Evolutionary conservation across 2,329 filamentous ascomycete genomes (phyloP), one percentile per base, ranked within the genome.

Genomic region (Trichoderma atrobrunneum): DNA sequence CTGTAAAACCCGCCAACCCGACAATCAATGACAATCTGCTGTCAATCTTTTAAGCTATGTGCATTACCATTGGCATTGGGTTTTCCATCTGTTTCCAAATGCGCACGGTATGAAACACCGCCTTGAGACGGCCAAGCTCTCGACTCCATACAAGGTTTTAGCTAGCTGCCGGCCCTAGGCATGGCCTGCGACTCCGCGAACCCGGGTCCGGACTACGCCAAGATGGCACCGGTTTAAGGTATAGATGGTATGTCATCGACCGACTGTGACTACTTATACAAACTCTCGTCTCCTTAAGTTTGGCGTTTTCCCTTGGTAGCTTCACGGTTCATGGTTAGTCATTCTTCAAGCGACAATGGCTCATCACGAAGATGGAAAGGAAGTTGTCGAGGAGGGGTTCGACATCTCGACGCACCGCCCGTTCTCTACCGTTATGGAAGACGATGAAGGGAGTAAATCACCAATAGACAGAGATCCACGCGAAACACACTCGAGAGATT

Each of bases 1-100:
- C 56, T 26, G 48, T 43, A 62, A 61, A 70, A 43, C 54, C 67
- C 67, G 67, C 57, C 57, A 61, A 70, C 36, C 57, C 57, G 67
- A 70, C 30, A 14, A 69, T 62, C 36, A 43, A n/a, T 48, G n/a
- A 16, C 36, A 10, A 11, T 10, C 7, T 12, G 12, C 11, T n/a
- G 16, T 24, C 60, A 39, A 39, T 21, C n/a, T 3, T 5, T 51
- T 21, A 16, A 36, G 24, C 5, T 3, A 14, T 14, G 32, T 43
- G 26, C 57, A 60, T n/a, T 34, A 11, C 12, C 21, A 57, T 57
- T 57, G n/a, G 30, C 7, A 18, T 1, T 28, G 32, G 4, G 24
- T 51, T 43, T 57, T 14, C 32, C 32, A 24, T 32, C 26, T 16
- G 18, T 18, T 26, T 61, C 21, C 14, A 36, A n/a, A 62, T 39